These are phyloP conservation scores for Aphanomyces stellatus DNA, from an alignment of 352 stramenopile genomes.

Conservation along the genomic window DNA sequence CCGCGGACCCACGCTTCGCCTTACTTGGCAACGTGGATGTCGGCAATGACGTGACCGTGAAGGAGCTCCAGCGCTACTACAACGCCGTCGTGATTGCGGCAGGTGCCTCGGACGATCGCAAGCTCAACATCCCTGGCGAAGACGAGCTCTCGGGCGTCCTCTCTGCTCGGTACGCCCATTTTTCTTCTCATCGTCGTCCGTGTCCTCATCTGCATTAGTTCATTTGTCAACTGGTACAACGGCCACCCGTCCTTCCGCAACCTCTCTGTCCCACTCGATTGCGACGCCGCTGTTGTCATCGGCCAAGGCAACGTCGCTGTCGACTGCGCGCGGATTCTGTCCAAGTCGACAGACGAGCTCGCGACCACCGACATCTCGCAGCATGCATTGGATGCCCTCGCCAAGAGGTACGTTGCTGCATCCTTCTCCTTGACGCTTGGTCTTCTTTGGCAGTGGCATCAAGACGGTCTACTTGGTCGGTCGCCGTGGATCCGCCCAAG, in stretches of 20 bases:
- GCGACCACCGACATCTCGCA: slow-evolving; percentile 88
- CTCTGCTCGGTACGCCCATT: slow-evolving; percentile 2
- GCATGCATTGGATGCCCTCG: slow-evolving; percentile 81
- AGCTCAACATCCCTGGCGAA: slow-evolving; percentile 84
- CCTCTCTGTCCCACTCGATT: slow-evolving; percentile 49
- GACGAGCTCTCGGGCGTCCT: slow-evolving; percentile 28
- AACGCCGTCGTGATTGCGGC: slow-evolving; percentile 94
- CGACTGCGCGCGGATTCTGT: slow-evolving; percentile 93
- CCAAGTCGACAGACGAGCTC: slow-evolving; percentile 86
- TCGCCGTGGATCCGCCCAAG: slow-evolving; percentile 91
- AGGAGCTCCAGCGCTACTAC: slow-evolving; percentile 86
- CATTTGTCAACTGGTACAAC: slow-evolving; percentile 99
- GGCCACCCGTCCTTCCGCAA: slow-evolving; percentile 92
- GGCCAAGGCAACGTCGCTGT: slow-evolving; percentile 97
- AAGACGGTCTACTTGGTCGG: slow-evolving; percentile 88
- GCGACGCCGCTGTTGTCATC: slow-evolving; percentile 90
- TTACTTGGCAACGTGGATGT: slow-evolving; percentile 89
- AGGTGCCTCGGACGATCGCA: slow-evolving; percentile 86
- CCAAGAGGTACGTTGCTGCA: slow-evolving; percentile 30
- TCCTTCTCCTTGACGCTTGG: neutral
- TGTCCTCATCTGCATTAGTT: slow-evolving; percentile 75
- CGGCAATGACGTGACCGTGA: slow-evolving; percentile 78
- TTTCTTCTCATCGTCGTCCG: neutral
- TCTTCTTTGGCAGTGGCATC: slow-evolving; percentile 31
- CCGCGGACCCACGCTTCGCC: slow-evolving; percentile 61